Base-by-base conservation (phyloP, 2,329 filamentous ascomycete genomes). In the Colletotrichum gloeosporioides region DNA sequence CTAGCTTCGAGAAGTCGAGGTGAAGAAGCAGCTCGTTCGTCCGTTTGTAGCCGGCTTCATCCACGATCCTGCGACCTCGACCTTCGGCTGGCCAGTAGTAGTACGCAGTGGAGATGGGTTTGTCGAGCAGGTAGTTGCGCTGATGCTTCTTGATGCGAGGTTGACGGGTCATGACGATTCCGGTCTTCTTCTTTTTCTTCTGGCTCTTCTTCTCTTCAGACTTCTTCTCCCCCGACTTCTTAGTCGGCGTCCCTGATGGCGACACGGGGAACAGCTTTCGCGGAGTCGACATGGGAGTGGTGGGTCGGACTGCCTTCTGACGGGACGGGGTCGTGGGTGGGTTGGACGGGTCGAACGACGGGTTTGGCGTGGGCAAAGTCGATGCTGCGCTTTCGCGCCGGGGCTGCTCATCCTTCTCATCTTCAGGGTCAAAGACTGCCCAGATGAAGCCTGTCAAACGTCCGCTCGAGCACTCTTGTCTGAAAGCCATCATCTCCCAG, bases 401-500 rank as follows among this genome's bases (percentile, higher is more conserved):
- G 57, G 73, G 57, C 63, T 59, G 49, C 68, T 22, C 65, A 57
- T 32, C 69, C 49, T 29, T 76, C 32, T 80, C 78, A 55, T 22
- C 44, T 22, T 81, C 77, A 12, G 92, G 89, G 39, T 95, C 93
- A 78, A 98, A 94, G 0, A 98, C 93, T 31, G 98, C 87, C 96
- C 98, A 99, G 31, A 99, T 89, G 79, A 99, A 99, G 0, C 98
- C 98, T 0, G 98, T 98, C 81, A 98, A 89, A 22, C 96, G 90
- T 0, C 97, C 98, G 39, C 96, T 95, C 1, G 96, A 98, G 82
- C 97, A 99, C 82, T 99, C 97, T 83, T 99, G 97, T 73, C 97
- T 90, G 82, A 95, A 99, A 0, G 96, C 94, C 96, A 99, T 99
- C 90, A 98, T 94, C 77, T 99, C 97, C 97, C 97, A 99, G 82